Percentiles rank a stretch among this genome's conserved stretches.
Conservation (phyloP, 2,329 filamentous ascomycete species). For the Anisogramma anomala region DNA sequence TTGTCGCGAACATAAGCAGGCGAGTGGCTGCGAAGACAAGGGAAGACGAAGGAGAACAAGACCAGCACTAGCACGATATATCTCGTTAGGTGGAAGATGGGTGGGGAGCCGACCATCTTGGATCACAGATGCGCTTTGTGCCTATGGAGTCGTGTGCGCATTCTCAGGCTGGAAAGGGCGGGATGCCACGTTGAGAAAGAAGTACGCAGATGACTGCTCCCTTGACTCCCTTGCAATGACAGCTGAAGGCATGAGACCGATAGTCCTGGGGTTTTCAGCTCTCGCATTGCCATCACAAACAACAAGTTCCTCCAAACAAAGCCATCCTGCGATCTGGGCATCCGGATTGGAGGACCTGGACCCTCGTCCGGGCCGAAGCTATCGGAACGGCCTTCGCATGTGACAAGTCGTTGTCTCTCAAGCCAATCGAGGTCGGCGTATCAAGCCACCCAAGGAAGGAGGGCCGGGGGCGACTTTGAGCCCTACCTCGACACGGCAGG, state of each 20-base stretch:
- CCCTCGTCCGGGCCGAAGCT: no score
- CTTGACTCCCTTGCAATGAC: neutral
- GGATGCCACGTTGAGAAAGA: neutral
- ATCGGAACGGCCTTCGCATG: no score
- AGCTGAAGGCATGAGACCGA: neutral
- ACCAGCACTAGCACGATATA: slow-evolving; percentile 17
- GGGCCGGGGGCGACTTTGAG: no score
- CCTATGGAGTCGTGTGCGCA: neutral
- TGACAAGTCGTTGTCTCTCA: no score
- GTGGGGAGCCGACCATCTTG: slow-evolving; percentile 20
- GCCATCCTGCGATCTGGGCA: no score
- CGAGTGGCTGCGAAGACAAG: slow-evolving; percentile 14
- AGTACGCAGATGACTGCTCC: neutral
- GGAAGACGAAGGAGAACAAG: slow-evolving; percentile 19
- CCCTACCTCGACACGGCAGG: no score
- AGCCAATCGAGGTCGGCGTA: no score
- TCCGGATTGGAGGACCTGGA: no score
- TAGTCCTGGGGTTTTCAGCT: neutral
- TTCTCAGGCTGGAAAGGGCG: no score
- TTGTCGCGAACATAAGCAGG: slow-evolving; percentile 9
- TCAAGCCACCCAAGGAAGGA: no score
- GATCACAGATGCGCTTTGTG: neutral
- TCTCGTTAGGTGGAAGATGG: slow-evolving; percentile 20
- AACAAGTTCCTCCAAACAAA: no score
- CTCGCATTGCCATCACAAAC: no score